Percentiles rank a stretch among this genome's conserved stretches.
phyloP scores from a whole-genome alignment of 179 eudicot genomes.

The Amaranthus tricolor region DNA sequence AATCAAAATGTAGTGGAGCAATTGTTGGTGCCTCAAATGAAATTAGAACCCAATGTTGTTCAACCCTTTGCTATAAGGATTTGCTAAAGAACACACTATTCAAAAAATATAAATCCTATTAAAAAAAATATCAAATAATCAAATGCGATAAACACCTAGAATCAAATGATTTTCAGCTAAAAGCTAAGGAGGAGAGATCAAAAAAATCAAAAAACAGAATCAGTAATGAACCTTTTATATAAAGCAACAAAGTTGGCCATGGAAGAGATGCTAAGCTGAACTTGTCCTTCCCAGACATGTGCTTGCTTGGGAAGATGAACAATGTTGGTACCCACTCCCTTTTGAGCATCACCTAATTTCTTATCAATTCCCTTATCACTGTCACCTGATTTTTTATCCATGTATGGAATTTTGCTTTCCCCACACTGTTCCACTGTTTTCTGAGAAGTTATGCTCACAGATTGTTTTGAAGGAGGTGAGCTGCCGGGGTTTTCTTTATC shows the following conservation, averaged over 20 bases:
- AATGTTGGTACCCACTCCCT: slow-evolving; percentile 23
- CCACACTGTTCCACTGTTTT: slow-evolving; percentile 27
- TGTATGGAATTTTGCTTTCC: slow-evolving; percentile 24
- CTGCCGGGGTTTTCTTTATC: slow-evolving; percentile 36
- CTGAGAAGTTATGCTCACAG: slow-evolving; percentile 21
- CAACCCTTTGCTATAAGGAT: neutral
- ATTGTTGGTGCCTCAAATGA: neutral
- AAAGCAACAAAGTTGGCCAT: slow-evolving; percentile 52
- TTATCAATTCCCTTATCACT: slow-evolving; percentile 21
- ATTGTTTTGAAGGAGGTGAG: slow-evolving; percentile 36
- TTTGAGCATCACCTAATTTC: slow-evolving; percentile 32
- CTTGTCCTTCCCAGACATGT: slow-evolving; percentile 67
- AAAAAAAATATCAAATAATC: neutral
- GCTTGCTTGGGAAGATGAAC: slow-evolving; percentile 36
- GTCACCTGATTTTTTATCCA: slow-evolving; percentile 26
- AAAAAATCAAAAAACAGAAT: slow-evolving; percentile 8
- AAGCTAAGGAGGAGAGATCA: neutral
- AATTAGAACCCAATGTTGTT: neutral
- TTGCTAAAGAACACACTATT: neutral
- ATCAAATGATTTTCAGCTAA: neutral
- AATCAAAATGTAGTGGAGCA: neutral
- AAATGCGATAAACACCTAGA: neutral
- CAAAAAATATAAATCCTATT: neutral
- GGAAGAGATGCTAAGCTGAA: slow-evolving; percentile 67
- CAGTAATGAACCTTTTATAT: slow-evolving; percentile 56